A percentile compares a stretch with the other conserved stretches of the same genome.
Conservation (phyloP, 73 alveolate genomes). For the Tetrahymena thermophila region DNA sequence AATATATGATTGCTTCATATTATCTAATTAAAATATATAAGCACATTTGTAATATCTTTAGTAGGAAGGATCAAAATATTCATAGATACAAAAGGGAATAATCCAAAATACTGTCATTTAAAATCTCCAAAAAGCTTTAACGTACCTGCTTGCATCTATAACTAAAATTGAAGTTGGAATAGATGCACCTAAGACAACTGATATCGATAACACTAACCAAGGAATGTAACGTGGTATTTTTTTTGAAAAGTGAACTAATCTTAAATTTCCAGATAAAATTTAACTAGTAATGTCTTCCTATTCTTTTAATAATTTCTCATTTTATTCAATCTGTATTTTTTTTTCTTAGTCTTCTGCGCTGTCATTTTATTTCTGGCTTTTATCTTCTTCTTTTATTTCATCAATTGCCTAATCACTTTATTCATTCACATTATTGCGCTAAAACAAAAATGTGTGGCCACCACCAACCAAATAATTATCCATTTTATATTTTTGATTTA, state of each 20-base stretch:
- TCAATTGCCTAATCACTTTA: neutral
- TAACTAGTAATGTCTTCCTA: neutral
- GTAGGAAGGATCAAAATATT: neutral
- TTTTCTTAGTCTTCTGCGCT: neutral
- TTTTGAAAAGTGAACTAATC: neutral
- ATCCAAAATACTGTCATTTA: neutral
- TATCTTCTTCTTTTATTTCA: neutral
- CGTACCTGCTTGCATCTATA: neutral
- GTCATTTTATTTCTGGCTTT: neutral
- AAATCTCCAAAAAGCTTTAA: neutral
- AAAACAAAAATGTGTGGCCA: neutral
- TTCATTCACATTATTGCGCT: neutral
- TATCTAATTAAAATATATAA: neutral
- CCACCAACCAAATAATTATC: neutral
- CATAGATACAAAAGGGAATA: neutral
- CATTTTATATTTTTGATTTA: neutral
- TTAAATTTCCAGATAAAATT: neutral
- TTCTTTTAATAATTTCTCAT: neutral
- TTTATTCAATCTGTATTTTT: neutral
- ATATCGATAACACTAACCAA: neutral
- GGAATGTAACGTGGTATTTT: neutral
- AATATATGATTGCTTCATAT: neutral
- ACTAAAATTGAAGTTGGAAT: neutral
- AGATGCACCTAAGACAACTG: neutral
- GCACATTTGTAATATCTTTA: neutral